Evolutionary conservation across 2,329 filamentous ascomycete species (phyloP).

Genomic region (Colletotrichum chlorophyti): DNA sequence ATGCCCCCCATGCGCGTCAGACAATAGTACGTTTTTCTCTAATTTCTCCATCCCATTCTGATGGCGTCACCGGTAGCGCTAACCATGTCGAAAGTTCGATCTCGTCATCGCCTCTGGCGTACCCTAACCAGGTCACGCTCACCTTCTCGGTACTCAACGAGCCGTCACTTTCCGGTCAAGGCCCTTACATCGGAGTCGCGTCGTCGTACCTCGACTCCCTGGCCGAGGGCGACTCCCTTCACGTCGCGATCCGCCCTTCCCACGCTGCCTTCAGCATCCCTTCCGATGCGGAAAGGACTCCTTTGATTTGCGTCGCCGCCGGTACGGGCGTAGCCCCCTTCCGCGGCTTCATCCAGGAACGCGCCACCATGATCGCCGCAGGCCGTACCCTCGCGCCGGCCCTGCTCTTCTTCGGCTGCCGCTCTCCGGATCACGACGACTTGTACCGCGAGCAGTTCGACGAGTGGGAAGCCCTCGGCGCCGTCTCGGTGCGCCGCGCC

Average conservation of each 20-base stretch:
- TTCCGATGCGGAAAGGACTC: conserved; percentile 42
- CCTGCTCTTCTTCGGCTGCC: conserved; percentile 50
- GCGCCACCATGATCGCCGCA: conserved; percentile 41
- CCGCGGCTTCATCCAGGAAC: conserved; percentile 43
- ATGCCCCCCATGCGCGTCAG: conserved; percentile 65
- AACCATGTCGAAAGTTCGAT: no score
- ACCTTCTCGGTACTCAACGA: conserved; percentile 68
- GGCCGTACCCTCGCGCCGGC: conserved; percentile 44
- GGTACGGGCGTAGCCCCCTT: conserved; percentile 58
- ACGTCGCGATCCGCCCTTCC: conserved; percentile 56
- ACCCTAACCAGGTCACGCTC: conserved; percentile 62
- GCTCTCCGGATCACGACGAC: conserved; percentile 42
- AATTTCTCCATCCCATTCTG: no score
- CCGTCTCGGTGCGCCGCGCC: conserved; percentile 65
- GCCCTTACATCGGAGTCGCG: conserved; percentile 64
- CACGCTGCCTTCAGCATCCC: conserved; percentile 51
- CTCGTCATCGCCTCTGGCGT: conserved; percentile 70
- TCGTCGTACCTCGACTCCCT: conserved; percentile 65
- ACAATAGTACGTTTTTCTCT: conserved; percentile 36
- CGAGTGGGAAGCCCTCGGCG: conserved; percentile 38
- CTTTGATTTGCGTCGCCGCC: conserved; percentile 57
- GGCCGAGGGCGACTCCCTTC: conserved; percentile 48
- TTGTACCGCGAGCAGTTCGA: conserved; percentile 35
- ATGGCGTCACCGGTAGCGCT: no score
- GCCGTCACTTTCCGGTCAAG: conserved; percentile 55